These are phyloP conservation scores for Barbarea vulgaris DNA, from an alignment of 345 rosid genomes.

Conservation along the genomic window DNA sequence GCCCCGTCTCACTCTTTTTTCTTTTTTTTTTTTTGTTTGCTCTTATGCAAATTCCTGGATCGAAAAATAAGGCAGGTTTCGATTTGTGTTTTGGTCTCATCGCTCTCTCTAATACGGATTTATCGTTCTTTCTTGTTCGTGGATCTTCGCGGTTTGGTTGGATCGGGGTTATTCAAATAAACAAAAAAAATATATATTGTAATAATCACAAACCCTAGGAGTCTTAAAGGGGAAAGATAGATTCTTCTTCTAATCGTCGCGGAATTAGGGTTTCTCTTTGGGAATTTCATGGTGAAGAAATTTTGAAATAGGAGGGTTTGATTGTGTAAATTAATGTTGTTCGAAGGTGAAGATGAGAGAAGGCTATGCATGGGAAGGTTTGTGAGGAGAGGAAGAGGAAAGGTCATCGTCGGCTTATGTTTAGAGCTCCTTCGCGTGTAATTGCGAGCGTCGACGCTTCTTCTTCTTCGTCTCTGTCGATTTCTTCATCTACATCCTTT, in stretches of 20 bases:
- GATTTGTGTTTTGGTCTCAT: conserved; percentile 17
- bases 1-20: conserved; percentile 36
- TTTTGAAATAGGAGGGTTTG: conserved; percentile 32
- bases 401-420: conserved; percentile 58
- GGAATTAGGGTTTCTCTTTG: conserved; percentile 45
- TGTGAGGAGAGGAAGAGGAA: conserved; percentile 49
- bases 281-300: conserved; percentile 25
- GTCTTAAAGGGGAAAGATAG: neutral
- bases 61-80: conserved; percentile 31
- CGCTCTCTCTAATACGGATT: conserved; percentile 45
- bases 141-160: conserved; percentile 32
- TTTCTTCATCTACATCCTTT: conserved; percentile 53
- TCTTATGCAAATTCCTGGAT: conserved; percentile 26
- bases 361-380: conserved; percentile 72
- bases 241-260: conserved; percentile 1
- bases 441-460: conserved; percentile 46
- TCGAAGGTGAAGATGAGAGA: conserved; percentile 56
- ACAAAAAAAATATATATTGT: too few relatives aligned
- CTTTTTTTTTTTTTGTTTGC: neutral
- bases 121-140: conserved; percentile 26
- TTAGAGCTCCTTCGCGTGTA: conserved; percentile 58
- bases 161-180: neutral
- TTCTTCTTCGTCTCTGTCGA: conserved; percentile 47
- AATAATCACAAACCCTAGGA: neutral
- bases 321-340: conserved; percentile 48